Conservation (phyloP, 352 stramenopile genomes). For the Nothophytophthora sp. region DNA sequence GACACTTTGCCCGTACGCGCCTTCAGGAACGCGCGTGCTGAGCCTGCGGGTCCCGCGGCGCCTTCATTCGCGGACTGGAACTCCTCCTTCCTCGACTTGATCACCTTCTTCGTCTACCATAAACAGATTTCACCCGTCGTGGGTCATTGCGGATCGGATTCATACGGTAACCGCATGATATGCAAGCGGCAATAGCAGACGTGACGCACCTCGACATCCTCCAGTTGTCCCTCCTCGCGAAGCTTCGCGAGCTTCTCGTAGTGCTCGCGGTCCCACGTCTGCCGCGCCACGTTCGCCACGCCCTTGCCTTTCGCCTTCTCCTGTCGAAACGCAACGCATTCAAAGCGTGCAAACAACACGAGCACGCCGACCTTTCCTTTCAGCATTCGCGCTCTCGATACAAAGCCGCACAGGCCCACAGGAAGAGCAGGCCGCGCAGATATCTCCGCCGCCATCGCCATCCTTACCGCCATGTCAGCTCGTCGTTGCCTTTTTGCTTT, state of each 20-base stretch:
- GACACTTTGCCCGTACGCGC: constrained; percentile 75
- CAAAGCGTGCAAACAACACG: not conserved
- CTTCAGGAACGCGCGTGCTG: constrained; percentile 76
- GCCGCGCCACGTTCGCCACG: constrained; percentile 79
- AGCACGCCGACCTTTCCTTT: not conserved
- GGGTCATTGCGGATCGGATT: no score
- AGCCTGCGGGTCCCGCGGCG: constrained; percentile 61
- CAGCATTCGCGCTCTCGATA: no score
- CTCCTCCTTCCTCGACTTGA: constrained; percentile 74
- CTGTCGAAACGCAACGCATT: constrained; percentile 6
- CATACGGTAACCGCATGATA: no score
- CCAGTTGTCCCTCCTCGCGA: constrained; percentile 67
- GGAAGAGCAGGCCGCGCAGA: no score
- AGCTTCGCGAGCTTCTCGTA: constrained; percentile 82
- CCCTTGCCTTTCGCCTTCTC: constrained; percentile 47
- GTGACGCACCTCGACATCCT: constrained; percentile 42
- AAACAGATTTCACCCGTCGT: no score
- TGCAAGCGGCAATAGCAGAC: not conserved
- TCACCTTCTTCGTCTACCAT: constrained; percentile 67
- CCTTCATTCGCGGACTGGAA: constrained; percentile 73
- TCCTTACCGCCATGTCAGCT: constrained; percentile 6
- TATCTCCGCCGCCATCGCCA: no score
- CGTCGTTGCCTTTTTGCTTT: constrained; percentile 23
- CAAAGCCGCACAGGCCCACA: no score
- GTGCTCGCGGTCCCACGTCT: constrained; percentile 81